A percentile compares a stretch with the other conserved stretches of the same genome.
These are phyloP conservation scores for Mycena vulgaris DNA, from an alignment of 768 basidiomycete species.

Conservation along the genomic window DNA sequence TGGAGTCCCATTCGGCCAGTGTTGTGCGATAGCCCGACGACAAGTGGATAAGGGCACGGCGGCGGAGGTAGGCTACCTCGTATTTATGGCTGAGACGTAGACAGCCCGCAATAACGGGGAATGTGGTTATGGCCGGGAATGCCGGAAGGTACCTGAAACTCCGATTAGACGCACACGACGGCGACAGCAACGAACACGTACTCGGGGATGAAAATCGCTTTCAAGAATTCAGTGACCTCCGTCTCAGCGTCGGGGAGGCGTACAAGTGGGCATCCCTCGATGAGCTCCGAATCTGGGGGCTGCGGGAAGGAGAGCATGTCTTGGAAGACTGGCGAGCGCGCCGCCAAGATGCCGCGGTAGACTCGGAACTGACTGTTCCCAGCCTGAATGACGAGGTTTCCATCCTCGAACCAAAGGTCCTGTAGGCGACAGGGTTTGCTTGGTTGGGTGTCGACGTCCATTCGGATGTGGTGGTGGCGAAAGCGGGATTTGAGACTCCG, in stretches of 20 bases:
- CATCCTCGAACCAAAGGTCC: constrained; percentile 13
- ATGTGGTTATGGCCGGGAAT: background rate
- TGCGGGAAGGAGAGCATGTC: constrained; percentile 20
- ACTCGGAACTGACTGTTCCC: background rate
- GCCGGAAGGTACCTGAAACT: background rate
- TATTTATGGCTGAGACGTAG: no score
- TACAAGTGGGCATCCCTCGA: constrained; percentile 24
- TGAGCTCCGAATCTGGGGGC: constrained; percentile 17
- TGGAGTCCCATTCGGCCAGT: background rate
- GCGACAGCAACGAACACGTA: background rate
- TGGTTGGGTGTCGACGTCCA: background rate
- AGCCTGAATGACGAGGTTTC: background rate
- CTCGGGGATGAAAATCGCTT: constrained; percentile 2
- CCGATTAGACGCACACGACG: background rate
- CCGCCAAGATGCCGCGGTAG: background rate
- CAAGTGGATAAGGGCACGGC: background rate
- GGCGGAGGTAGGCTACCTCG: no score
- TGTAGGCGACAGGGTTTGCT: background rate
- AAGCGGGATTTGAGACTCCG: no score
- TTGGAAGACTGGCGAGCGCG: no score
- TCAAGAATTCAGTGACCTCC: constrained; percentile 18
- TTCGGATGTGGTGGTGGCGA: no score
- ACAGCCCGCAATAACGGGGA: background rate
- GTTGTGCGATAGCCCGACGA: background rate
- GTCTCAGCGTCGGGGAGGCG: background rate